Evolutionary conservation across 2,329 filamentous ascomycete species (phyloP).

Genomic region (Myriosclerotinia scirpicola): DNA sequence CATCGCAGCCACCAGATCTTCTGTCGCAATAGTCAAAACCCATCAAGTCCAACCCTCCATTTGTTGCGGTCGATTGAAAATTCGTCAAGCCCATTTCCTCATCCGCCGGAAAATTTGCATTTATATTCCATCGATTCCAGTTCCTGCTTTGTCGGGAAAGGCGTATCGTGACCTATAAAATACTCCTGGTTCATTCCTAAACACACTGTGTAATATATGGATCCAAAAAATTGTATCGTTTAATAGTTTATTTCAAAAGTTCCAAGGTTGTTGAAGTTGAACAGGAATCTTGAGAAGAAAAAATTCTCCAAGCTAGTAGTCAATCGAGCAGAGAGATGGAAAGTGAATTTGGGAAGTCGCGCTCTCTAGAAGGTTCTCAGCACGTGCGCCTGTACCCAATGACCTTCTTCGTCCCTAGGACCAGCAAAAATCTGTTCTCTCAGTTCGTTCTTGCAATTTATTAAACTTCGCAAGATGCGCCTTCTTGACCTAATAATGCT

Average conservation of each 20-base stretch:
- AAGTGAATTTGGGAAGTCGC: not conserved
- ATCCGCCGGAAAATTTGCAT: not conserved
- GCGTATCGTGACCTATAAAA: not conserved
- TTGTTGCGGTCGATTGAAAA: too few species aligned
- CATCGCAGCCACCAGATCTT: not conserved
- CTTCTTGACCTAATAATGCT: not conserved
- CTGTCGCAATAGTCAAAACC: too few species aligned
- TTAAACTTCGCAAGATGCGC: not conserved
- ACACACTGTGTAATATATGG: not conserved
- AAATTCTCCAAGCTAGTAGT: not conserved
- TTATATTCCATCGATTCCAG: not conserved
- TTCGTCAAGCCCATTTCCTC: not conserved
- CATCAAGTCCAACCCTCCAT: not conserved
- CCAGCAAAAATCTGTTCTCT: not conserved
- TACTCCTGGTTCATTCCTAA: not conserved
- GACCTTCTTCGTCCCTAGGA: not conserved
- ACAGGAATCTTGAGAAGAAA: not conserved
- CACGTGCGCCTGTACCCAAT: not conserved
- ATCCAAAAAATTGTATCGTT: not conserved
- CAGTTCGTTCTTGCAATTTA: not conserved
- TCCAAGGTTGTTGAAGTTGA: not conserved
- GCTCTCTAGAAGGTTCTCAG: not conserved
- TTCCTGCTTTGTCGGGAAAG: not conserved
- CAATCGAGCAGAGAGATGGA: not conserved
- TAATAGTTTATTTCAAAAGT: not conserved